A percentile compares a stretch with the other conserved stretches of the same genome.
Conservation (phyloP, 495 filamentous ascomycete genomes). For the Penicillium malachiteum region DNA sequence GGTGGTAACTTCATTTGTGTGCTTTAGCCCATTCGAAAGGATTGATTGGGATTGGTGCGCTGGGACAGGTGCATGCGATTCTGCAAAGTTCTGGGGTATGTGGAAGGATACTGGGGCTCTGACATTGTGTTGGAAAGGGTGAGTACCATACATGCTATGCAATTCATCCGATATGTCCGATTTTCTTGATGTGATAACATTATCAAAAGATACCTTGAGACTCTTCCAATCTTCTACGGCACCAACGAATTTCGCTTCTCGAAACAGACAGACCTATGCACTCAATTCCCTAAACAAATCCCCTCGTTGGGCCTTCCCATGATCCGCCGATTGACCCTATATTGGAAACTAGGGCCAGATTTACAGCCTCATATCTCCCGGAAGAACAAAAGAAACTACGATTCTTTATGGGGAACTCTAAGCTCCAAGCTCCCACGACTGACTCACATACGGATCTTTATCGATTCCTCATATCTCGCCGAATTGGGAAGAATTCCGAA, state of each 20-base stretch:
- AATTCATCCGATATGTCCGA: too few species aligned
- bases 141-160: not conserved
- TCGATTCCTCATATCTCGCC: not conserved
- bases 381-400: not conserved
- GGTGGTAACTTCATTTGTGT: not conserved
- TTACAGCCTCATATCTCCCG: not conserved
- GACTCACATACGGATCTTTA: not conserved
- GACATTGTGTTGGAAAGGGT: conserved; percentile 2
- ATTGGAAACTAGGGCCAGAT: not conserved
- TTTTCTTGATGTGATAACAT: too few species aligned
- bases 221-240: not conserved
- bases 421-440: not conserved
- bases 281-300: not conserved
- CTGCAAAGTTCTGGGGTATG: not conserved
- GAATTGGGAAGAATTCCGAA: not conserved
- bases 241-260: not conserved
- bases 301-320: not conserved
- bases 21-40: not conserved
- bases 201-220: not conserved
- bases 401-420: not conserved
- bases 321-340: not conserved
- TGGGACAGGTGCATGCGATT: not conserved
- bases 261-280: not conserved
- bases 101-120: not conserved
- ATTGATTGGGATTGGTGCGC: not conserved